These are phyloP conservation scores for Phytophthora constricta DNA, from an alignment of 352 stramenopile species.

Conservation along the genomic window DNA sequence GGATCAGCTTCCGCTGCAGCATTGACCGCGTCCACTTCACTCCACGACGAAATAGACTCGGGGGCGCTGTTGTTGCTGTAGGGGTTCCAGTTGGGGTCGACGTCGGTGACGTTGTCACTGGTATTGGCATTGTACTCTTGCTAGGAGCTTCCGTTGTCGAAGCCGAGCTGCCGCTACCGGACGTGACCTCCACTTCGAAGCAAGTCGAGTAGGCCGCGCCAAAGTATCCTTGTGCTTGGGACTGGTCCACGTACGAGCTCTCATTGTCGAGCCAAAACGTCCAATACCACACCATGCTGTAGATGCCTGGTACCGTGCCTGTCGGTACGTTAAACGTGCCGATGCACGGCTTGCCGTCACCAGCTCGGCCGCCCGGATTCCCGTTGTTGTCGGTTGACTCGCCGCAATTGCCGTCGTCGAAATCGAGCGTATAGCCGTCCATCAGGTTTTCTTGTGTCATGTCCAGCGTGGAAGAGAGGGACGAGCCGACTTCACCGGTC, in stretches of 20 bases:
- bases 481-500: conserved; percentile 38
- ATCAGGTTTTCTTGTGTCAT: conserved; percentile 50
- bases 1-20: conserved; percentile 10
- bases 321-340: conserved; percentile 48
- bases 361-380: conserved; percentile 46
- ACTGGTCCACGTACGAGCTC: conserved; percentile 50
- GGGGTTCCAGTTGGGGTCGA: conserved; percentile 4
- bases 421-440: conserved; percentile 45
- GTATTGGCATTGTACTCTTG: conserved; percentile 8
- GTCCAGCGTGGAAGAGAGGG: conserved; percentile 45
- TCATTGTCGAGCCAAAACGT: conserved; percentile 56
- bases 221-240: conserved; percentile 52
- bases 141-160: not conserved
- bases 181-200: conserved; percentile 56
- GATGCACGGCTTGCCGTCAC: conserved; percentile 58
- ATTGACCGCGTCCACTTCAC: conserved; percentile 14
- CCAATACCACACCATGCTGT: conserved; percentile 69
- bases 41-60: conserved; percentile 12
- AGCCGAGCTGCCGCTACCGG: conserved; percentile 5
- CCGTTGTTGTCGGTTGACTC: conserved; percentile 45
- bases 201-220: conserved; percentile 58
- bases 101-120: not conserved
- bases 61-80: not conserved
- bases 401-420: conserved; percentile 60
- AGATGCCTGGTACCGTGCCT: conserved; percentile 43